Evolutionary conservation across 352 stramenopile genomes (phyloP), one percentile per base, ranked within the genome.

Genomic region (Thalassiosira mediterranea): DNA sequence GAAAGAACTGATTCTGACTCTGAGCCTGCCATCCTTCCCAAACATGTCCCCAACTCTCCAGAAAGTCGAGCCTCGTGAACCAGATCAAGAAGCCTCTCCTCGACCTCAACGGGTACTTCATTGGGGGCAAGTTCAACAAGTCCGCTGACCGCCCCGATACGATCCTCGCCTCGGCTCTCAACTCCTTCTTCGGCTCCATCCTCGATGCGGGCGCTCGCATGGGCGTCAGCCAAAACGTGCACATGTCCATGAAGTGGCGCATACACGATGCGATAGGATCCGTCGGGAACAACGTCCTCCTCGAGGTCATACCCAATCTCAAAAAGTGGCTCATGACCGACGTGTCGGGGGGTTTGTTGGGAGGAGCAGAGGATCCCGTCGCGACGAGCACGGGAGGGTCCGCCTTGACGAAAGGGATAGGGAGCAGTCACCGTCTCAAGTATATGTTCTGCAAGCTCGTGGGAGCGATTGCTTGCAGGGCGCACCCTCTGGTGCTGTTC

Each of bases 171-270:
- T 54, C 44, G 15, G 59, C 64, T 13, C 63, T 82, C 13, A 56
- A 82, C 56, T 46, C 32, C 3, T 77, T 83, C 28, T 83, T 75
- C 66, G 60, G 34, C 0, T 44, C 46, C 10, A 40, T 83, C 1
- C 2, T 77, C 47, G n/a, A n/a, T n/a, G n/a, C n/a, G n/a, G n/a
- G 59, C 7, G 26, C 48, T 1, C 5, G 3, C 11, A n/a, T 29
- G 56, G 29, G 32, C 31, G 29, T 15, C n/a, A 13, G 47, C 53
- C 13, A 15, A 2, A 28, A 15, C 11, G 11, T 37, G 3, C 32
- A 49, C 29, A 23, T 25, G 17, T 26, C 47, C 1, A 32, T 63
- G 54, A 19, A 32, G 29, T 49, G 31, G 54, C n/a, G 54, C 4
- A 49, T 63, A 23, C 5, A 32, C 37, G 21, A 56, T 31, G n/a